Evolutionary conservation across 2,329 filamentous ascomycete species (phyloP).

Genomic region (Plectosphaerella sp.): DNA sequence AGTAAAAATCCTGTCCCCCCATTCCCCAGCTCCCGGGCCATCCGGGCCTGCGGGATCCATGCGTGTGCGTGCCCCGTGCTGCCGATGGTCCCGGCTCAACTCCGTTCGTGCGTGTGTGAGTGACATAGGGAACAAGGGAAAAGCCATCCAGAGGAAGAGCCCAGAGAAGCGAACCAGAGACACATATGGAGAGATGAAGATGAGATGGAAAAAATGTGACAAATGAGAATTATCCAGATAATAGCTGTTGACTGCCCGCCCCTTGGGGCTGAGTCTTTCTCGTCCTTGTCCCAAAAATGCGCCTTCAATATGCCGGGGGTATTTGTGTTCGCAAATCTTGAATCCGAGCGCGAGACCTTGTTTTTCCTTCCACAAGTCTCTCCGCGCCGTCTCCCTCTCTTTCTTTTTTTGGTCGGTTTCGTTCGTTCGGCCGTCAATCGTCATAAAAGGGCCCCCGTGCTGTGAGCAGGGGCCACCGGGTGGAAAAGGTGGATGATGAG

Average conservation of each 20-base stretch:
- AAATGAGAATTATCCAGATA: background rate
- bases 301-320: background rate
- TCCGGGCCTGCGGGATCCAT: too few relatives aligned
- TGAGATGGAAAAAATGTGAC: background rate
- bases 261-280: background rate
- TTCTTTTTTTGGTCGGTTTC: background rate
- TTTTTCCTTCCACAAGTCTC: too few relatives aligned
- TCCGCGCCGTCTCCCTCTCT: background rate
- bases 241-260: background rate
- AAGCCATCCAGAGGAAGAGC: background rate
- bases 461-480: background rate
- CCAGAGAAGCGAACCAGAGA: background rate
- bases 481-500: background rate
- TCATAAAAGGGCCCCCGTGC: background rate
- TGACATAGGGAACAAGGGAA: background rate
- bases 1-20: too few relatives aligned
- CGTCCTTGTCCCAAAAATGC: background rate
- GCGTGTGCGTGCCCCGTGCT: too few relatives aligned
- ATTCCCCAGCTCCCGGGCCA: too few relatives aligned
- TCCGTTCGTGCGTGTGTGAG: too few relatives aligned
- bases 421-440: background rate
- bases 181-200: background rate
- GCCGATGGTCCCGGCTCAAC: too few relatives aligned
- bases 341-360: background rate
- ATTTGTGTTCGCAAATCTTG: background rate